Evolutionary conservation across 106 monocot genomes (phyloP), one percentile per base, ranked within the genome.

Genomic region (Narthecium ossifragum): DNA sequence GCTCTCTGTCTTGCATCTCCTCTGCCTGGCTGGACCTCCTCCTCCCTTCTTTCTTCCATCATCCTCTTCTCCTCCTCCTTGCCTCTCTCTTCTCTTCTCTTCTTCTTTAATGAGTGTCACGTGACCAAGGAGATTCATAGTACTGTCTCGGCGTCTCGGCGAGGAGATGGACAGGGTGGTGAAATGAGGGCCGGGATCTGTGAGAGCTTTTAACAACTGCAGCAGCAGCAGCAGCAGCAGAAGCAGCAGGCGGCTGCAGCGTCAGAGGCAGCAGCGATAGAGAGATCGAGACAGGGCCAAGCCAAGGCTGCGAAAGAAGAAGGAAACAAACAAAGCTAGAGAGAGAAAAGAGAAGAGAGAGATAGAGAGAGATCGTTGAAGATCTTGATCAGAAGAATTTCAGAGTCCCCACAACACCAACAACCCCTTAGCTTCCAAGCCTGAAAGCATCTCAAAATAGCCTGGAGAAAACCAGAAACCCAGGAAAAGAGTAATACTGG

Each of bases 361-460:
- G 58, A 68, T 57, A 21, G 72, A 66, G n/a, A 54, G 53, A 53
- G 53, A 40, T 67, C 72, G 50, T 67, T n/a, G 71, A 73, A 73
- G 69, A 69, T 70, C 64, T 60, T 61, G 33, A 49, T 65, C 74
- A 65, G 70, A 74, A 59, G 73, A 79, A 79, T 79, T 79, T 74
- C 66, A 71, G 66, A 61, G 39, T 51, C 64, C 59, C 63, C 67
- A 14, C 64, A 22, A 25, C 15, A 5, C 31, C 31, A 27, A 5
- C 27, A 29, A 26, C 23, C 41, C 36, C 46, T 53, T 36, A 24
- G 18, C 30, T 9, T 46, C 27, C 37, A 23, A 12, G 27, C 21
- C 24, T 27, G 1, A 26, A 26, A 23, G 26, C 8, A 33, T 13
- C 31, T 54, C 62, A 25, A 26, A 66, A 47, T 7, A 31, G 18